Conservation (phyloP, 352 stramenopile species). For the Thalassiosira tumida region DNA sequence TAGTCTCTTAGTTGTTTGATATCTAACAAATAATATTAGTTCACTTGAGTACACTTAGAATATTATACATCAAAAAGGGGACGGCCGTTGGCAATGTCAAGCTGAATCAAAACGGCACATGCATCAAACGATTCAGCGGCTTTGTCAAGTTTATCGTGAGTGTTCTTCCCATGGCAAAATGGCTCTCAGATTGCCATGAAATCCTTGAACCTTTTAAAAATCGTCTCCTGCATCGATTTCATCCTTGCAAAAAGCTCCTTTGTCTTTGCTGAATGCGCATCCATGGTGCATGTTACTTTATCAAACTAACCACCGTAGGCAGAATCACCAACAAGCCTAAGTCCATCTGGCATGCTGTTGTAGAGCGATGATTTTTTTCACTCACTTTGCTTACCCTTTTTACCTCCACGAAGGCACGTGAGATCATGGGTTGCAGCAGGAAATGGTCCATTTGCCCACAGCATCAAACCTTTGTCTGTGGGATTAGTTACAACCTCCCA, state of each 20-base stretch:
- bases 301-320: constrained; percentile 42
- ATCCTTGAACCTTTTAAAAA: constrained; percentile 35
- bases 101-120: constrained; percentile 27
- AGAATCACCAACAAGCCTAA: constrained; percentile 54
- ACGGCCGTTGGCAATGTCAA: too few species aligned
- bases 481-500: constrained; percentile 73
- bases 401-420: constrained; percentile 25
- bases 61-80: too few species aligned
- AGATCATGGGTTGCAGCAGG: constrained; percentile 54
- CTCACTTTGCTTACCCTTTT: not conserved
- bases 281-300: constrained; percentile 48
- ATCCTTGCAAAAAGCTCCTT: constrained; percentile 57
- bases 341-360: constrained; percentile 11
- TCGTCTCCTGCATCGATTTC: constrained; percentile 55
- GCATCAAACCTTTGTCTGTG: constrained; percentile 45
- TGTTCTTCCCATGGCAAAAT: constrained; percentile 53
- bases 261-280: constrained; percentile 30
- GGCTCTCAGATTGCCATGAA: constrained; percentile 44
- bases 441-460: constrained; percentile 54
- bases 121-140: constrained; percentile 46
- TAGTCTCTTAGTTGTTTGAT: too few species aligned
- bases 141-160: constrained; percentile 50
- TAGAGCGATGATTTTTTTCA: constrained; percentile 40
- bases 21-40: too few species aligned
- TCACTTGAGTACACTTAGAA: too few species aligned